These are phyloP conservation scores for Curvularia verruculosa DNA, from an alignment of 2,329 filamentous ascomycete genomes.

Conservation along the genomic window DNA sequence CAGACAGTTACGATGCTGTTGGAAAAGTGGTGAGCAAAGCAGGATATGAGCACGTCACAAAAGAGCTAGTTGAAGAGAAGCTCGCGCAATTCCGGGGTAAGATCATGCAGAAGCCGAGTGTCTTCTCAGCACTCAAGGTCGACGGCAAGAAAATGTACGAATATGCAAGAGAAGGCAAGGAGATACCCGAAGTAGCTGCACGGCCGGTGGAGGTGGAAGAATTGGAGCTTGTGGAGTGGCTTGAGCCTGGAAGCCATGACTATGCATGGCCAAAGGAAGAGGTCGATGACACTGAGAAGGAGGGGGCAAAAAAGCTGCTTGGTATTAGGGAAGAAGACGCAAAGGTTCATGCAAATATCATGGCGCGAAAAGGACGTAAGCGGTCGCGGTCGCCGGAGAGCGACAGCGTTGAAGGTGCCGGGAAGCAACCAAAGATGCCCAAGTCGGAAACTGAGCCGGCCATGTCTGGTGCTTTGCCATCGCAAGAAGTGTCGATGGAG, in stretches of 20 bases:
- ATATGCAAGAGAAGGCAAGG: conserved; percentile 88
- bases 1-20: conserved; percentile 87
- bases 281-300: conserved; percentile 75
- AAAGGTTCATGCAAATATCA: conserved; percentile 17
- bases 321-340: conserved; percentile 44
- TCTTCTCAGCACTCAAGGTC: conserved; percentile 92
- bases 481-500: conserved; percentile 12
- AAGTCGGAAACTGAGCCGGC: conserved; percentile 38
- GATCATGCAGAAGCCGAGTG: conserved; percentile 86
- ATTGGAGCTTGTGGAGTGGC: conserved; percentile 82
- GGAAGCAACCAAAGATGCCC: conserved; percentile 31
- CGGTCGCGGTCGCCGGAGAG: conserved; percentile 27
- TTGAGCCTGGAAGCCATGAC: conserved; percentile 78
- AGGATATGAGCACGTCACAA: conserved; percentile 80
- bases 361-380: conserved; percentile 39
- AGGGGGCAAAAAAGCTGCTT: conserved; percentile 72
- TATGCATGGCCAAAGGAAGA: conserved; percentile 82
- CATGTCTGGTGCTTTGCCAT: conserved; percentile 43
- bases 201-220: conserved; percentile 78
- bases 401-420: conserved; percentile 20
- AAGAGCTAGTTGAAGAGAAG: conserved; percentile 76
- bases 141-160: conserved; percentile 95
- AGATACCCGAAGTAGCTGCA: conserved; percentile 84
- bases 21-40: conserved; percentile 81
- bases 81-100: conserved; percentile 77